Conservation (phyloP, 805 yeast genomes). For the Peterozyma xylosa region DNA sequence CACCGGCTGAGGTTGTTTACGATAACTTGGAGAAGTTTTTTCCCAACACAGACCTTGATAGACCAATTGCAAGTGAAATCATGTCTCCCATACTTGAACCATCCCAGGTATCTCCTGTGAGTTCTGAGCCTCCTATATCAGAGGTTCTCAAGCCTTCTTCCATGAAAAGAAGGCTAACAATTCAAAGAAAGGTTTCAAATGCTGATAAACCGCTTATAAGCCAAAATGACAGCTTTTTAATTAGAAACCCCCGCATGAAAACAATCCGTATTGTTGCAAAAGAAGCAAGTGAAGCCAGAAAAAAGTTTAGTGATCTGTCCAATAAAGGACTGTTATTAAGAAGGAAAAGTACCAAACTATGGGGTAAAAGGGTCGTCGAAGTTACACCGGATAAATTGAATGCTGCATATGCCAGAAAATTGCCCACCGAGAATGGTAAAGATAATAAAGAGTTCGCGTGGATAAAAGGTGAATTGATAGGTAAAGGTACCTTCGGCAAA, state of each 20-base stretch:
- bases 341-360: slow-evolving; percentile 85
- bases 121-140: neutral
- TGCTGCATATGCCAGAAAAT: slow-evolving; percentile 56
- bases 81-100: slow-evolving; percentile 46
- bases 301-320: slow-evolving; percentile 21
- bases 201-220: slow-evolving; percentile 14
- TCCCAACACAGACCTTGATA: slow-evolving; percentile 88
- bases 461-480: slow-evolving; percentile 96
- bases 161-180: slow-evolving; percentile 21
- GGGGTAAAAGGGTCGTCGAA: slow-evolving; percentile 94
- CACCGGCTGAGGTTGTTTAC: slow-evolving; percentile 90
- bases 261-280: slow-evolving; percentile 90
- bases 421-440: slow-evolving; percentile 53
- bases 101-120: slow-evolving; percentile 14
- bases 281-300: slow-evolving; percentile 71
- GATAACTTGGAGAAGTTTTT: slow-evolving; percentile 87
- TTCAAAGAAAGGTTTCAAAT: slow-evolving; percentile 35
- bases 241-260: slow-evolving; percentile 60
- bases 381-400: slow-evolving; percentile 67
- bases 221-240: slow-evolving; percentile 7
- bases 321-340: slow-evolving; percentile 35
- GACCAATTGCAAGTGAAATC: slow-evolving; percentile 76
- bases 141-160: neutral
- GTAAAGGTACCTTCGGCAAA: slow-evolving; percentile 93
- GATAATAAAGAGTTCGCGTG: slow-evolving; percentile 84